Conservation (phyloP, 2,329 filamentous ascomycete species). For the Xenoacremonium recifei region DNA sequence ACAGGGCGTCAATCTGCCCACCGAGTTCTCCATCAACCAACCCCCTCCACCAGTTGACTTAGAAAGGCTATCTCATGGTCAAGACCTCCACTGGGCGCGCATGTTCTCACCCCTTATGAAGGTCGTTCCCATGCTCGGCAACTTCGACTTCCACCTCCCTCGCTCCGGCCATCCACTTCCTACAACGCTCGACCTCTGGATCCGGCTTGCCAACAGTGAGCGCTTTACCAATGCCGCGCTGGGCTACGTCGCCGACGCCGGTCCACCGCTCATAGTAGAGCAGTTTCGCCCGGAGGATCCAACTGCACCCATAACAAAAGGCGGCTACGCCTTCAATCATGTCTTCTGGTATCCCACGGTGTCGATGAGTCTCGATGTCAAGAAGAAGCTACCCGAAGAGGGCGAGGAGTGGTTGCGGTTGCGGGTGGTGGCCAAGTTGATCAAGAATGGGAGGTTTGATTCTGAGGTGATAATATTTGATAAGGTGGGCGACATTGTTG, state of each 20-base stretch:
- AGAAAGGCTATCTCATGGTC: neutral
- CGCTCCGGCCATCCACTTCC: slow-evolving; percentile 8
- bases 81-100: slow-evolving; percentile 18
- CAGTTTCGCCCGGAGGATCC: slow-evolving; percentile 34
- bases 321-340: slow-evolving; percentile 23
- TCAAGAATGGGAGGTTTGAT: slow-evolving; percentile 72
- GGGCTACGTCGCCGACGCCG: slow-evolving; percentile 62
- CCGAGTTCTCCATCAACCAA: slow-evolving; percentile 20
- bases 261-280: slow-evolving; percentile 67
- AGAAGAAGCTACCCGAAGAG: slow-evolving; percentile 64
- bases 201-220: slow-evolving; percentile 57
- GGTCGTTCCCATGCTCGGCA: slow-evolving; percentile 23
- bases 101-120: slow-evolving; percentile 16
- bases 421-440: slow-evolving; percentile 62
- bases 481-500: no score
- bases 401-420: slow-evolving; percentile 73
- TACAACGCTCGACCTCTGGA: slow-evolving; percentile 47
- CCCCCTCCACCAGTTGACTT: slow-evolving; percentile 18
- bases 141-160: slow-evolving; percentile 31
- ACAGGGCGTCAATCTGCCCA: slow-evolving; percentile 28
- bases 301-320: slow-evolving; percentile 16
- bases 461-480: slow-evolving; percentile 70
- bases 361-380: slow-evolving; percentile 72
- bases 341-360: slow-evolving; percentile 75
- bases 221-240: slow-evolving; percentile 64